A percentile compares a stretch with the other conserved stretches of the same genome.
Evolutionary conservation across 805 yeast species (phyloP).

Genomic region (Candida golubevii): DNA sequence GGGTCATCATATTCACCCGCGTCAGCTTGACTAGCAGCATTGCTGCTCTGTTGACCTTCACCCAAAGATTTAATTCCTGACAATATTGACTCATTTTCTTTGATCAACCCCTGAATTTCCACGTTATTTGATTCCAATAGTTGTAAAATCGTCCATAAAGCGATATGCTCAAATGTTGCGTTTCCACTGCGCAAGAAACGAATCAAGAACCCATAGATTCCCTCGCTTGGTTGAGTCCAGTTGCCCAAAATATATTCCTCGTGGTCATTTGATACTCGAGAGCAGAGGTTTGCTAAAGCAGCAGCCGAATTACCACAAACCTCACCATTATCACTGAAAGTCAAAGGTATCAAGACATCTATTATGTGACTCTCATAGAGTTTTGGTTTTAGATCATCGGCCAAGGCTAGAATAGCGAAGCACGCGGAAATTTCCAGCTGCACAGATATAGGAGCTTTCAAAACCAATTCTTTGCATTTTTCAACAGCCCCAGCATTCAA

Average conservation of each 20-base stretch:
- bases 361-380: conserved; percentile 79
- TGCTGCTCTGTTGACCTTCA: conserved; percentile 28
- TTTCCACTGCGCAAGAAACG: conserved; percentile 79
- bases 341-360: conserved; percentile 87
- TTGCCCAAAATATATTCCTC: conserved; percentile 64
- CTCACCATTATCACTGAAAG: conserved; percentile 82
- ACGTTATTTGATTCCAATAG: conserved; percentile 80
- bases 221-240: conserved; percentile 80
- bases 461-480: conserved; percentile 83
- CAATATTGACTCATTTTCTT: conserved; percentile 50
- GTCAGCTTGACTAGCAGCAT: conserved; percentile 8
- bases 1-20: conserved; percentile 54
- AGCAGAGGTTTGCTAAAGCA: conserved; percentile 91
- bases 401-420: conserved; percentile 92
- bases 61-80: conserved; percentile 50
- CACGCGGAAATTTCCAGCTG: conserved; percentile 97
- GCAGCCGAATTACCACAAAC: conserved; percentile 99
- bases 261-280: conserved; percentile 77
- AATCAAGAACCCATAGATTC: conserved; percentile 77
- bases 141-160: conserved; percentile 94
- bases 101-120: conserved; percentile 53
- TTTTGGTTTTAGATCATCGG: conserved; percentile 87
- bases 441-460: conserved; percentile 82
- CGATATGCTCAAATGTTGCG: conserved; percentile 95
- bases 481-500: conserved; percentile 94